phyloP scores from a whole-genome alignment of 805 yeast genomes.

The Kuraishia hungarica region DNA sequence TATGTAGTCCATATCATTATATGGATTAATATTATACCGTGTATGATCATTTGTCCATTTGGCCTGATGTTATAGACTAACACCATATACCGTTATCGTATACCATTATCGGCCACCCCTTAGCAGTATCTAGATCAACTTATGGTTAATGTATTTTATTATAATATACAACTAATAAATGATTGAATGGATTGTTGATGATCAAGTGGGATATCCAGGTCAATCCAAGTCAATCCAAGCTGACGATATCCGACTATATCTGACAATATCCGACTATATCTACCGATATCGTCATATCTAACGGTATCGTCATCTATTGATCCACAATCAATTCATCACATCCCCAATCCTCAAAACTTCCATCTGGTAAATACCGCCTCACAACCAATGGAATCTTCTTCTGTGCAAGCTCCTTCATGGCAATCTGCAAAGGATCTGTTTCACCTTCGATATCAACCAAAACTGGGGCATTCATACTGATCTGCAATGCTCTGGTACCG shows the following conservation, averaged over 20 bases:
- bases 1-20: too few species aligned
- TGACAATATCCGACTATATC: too few species aligned
- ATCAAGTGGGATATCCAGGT: too few species aligned
- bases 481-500: slow-evolving; percentile 96
- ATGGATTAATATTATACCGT: too few species aligned
- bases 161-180: neutral
- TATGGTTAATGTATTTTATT: neutral
- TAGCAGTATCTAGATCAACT: too few species aligned
- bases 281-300: too few species aligned
- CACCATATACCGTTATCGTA: too few species aligned
- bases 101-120: too few species aligned
- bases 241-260: too few species aligned
- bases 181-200: neutral
- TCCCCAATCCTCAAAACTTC: slow-evolving; percentile 97
- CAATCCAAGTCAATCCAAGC: too few species aligned
- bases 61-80: too few species aligned
- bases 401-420: slow-evolving; percentile 93
- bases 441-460: slow-evolving; percentile 98
- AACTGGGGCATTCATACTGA: slow-evolving; percentile 97
- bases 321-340: slow-evolving; percentile 96
- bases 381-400: slow-evolving; percentile 92
- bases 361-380: slow-evolving; percentile 94
- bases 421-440: slow-evolving; percentile 96
- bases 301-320: slow-evolving; percentile 10
- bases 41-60: too few species aligned